Conservation (phyloP, 306 rosid species). For the Lablab purpureus region DNA sequence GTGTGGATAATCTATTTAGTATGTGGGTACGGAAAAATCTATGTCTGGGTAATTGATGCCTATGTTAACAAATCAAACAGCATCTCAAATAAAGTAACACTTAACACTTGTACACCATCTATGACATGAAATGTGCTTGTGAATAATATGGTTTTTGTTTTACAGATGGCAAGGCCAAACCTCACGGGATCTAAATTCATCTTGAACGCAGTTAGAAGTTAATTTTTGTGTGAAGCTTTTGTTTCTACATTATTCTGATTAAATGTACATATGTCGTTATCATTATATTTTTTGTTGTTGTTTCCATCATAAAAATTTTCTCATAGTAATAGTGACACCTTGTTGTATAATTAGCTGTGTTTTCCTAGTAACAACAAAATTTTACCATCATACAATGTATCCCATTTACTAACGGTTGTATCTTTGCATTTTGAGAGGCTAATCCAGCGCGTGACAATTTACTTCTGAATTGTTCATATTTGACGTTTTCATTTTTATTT, state of each 20-base stretch:
- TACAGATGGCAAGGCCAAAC: conserved; percentile 96
- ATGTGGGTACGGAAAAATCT: too few species aligned
- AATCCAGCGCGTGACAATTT: not conserved
- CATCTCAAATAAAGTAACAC: too few species aligned
- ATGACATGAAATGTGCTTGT: conserved; percentile 11
- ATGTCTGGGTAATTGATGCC: too few species aligned
- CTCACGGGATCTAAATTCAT: conserved; percentile 70
- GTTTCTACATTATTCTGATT: conserved; percentile 51
- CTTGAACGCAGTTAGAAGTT: conserved; percentile 49
- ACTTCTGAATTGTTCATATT: not conserved
- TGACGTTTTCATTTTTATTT: not conserved
- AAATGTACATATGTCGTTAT: conserved; percentile 68
- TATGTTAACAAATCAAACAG: too few species aligned
- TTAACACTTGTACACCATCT: not conserved
- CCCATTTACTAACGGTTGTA: conserved; percentile 31
- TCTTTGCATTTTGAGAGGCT: conserved; percentile 6
- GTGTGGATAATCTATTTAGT: too few species aligned
- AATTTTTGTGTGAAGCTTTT: conserved; percentile 48
- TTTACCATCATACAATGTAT: conserved; percentile 48
- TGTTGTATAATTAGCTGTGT: conserved; percentile 54
- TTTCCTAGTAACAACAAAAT: conserved; percentile 46
- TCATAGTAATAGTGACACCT: conserved; percentile 50
- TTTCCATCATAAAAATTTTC: conserved; percentile 43
- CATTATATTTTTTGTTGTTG: conserved; percentile 21
- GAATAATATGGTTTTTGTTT: conserved; percentile 44